Base-by-base conservation (phyloP, 768 basidiomycete species). In the Hydnomerulius pinastri region DNA sequence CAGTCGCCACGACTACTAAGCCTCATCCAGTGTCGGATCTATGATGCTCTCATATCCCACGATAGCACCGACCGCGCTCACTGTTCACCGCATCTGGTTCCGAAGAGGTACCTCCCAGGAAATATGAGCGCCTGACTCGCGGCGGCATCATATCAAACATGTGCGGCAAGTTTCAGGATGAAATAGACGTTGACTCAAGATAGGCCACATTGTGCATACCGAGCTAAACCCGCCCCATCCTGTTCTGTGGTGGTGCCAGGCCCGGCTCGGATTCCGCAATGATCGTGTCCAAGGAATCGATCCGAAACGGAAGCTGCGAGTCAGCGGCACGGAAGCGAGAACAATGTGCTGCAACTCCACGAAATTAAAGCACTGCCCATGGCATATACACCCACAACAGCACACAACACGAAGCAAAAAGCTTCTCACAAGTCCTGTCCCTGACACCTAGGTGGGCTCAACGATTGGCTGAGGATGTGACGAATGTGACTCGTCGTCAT, bases 51-150 rank as follows among this genome's bases (percentile, higher is more conserved):
- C n/a, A n/a, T n/a, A n/a, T n/a, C n/a, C n/a, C n/a, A n/a, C n/a
- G n/a, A n/a, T n/a, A n/a, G n/a, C n/a, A n/a, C n/a, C n/a, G n/a
- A n/a, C n/a, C 30, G 46, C 32, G 44, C 23, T 46, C 35, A 48
- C 55, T 64, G 58, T 61, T 58, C 43, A 51, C 51, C 51, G 46
- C 59, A 55, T 50, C 51, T 48, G 59, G 59, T 12, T 41, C 41
- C 24, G 40, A 29, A 45, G 35, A 43, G 41, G n/a, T n/a, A n/a
- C n/a, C 39, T 48, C 58, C 53, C 58, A 47, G 51, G 55, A 44
- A 32, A 57, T 49, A 53, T 55, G 55, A 55, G 46, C 48, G 35
- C 43, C 46, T 41, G 52, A 48, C 48, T 51, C 30, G 37, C 47
- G 43, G 43, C 23, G 50, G 46, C 35, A 32, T 35, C 38, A 27